A percentile compares a stretch with the other conserved stretches of the same genome.
phyloP scores from a whole-genome alignment of 2,329 filamentous ascomycete species.

The Exophiala bonariae region DNA sequence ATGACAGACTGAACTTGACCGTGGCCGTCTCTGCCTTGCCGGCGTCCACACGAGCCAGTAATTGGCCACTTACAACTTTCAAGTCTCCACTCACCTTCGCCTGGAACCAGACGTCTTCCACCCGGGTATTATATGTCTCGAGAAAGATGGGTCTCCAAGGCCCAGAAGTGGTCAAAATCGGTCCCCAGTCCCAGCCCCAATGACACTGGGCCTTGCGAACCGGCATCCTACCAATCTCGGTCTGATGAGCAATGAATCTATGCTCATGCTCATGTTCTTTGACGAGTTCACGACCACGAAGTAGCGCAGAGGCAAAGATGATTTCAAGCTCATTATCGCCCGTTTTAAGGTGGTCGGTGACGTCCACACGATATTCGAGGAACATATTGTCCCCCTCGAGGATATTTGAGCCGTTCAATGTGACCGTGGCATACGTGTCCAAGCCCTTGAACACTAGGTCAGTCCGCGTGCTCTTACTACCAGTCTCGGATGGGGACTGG shows the following conservation, averaged over 20 bases:
- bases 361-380: conserved; percentile 66
- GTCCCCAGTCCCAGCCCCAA: conserved; percentile 73
- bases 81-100: conserved; percentile 41
- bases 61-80: conserved; percentile 37
- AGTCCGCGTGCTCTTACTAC: conserved; percentile 40
- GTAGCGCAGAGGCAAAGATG: conserved; percentile 47
- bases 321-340: conserved; percentile 46
- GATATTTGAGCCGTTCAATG: conserved; percentile 66
- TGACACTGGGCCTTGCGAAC: conserved; percentile 65
- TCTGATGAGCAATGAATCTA: conserved; percentile 47
- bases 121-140: conserved; percentile 60
- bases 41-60: conserved; percentile 39
- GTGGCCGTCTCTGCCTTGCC: conserved; percentile 16
- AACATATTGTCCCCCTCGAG: conserved; percentile 80
- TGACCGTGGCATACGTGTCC: conserved; percentile 74
- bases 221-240: conserved; percentile 44
- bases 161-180: conserved; percentile 61
- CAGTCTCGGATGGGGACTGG: conserved; percentile 39
- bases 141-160: conserved; percentile 67
- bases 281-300: conserved; percentile 41
- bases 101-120: conserved; percentile 59
- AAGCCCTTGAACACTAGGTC: conserved; percentile 74
- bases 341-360: conserved; percentile 53
- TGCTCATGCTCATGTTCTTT: conserved; percentile 42
- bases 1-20: conserved; percentile 32